A percentile compares a stretch with the other conserved stretches of the same genome.
Evolutionary conservation across 345 rosid genomes (phyloP).

Genomic region (Syzygium aqueum): DNA sequence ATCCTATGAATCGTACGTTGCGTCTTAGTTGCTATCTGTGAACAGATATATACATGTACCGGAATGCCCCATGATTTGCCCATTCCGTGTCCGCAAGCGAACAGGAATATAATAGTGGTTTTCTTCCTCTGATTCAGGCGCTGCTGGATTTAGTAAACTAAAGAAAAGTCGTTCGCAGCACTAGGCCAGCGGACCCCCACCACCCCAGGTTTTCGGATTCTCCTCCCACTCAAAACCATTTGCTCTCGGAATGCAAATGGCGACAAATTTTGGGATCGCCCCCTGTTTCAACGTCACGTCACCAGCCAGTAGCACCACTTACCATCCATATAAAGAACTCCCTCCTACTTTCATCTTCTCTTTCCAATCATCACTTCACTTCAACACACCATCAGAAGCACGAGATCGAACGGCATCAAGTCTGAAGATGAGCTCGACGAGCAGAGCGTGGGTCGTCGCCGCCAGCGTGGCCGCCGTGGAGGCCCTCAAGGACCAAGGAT

Average conservation of each 20-base stretch:
- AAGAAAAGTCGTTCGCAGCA: background rate
- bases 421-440: constrained; percentile 14
- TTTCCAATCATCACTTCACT: background rate
- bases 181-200: background rate
- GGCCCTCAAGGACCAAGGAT: constrained; percentile 30
- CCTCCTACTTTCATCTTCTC: background rate
- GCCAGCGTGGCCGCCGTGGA: constrained; percentile 24
- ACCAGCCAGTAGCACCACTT: background rate
- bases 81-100: background rate
- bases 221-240: background rate
- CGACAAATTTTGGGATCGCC: background rate
- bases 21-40: background rate
- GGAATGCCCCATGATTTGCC: background rate
- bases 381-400: background rate
- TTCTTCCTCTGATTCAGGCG: background rate
- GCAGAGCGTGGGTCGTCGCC: constrained; percentile 29
- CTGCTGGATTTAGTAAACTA: background rate
- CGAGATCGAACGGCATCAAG: background rate
- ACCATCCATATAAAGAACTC: background rate
- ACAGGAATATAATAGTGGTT: background rate
- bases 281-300: background rate
- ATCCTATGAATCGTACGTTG: background rate
- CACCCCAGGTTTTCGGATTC: background rate
- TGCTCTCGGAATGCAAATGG: background rate
- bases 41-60: background rate